Conservation (phyloP, 2,329 filamentous ascomycete genomes). For the Phialophora macrospora region DNA sequence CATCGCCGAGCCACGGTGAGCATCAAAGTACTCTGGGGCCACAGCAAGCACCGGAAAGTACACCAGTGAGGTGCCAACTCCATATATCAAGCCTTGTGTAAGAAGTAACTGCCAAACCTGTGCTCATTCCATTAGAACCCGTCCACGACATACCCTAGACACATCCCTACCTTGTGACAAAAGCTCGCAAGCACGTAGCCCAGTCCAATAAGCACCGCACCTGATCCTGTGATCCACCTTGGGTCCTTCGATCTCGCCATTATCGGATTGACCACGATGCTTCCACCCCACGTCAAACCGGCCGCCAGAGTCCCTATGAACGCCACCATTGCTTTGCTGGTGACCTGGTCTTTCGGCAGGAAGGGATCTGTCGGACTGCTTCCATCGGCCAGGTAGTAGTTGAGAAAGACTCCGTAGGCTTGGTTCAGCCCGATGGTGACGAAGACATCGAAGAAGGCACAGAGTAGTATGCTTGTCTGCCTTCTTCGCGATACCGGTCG, state of each 20-base stretch:
- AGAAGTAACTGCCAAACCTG: conserved; percentile 66
- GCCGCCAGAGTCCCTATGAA: conserved; percentile 57
- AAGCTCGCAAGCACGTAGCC: conserved; percentile 53
- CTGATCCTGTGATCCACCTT: conserved; percentile 49
- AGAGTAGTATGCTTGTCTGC: conserved; percentile 52
- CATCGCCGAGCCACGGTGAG: conserved; percentile 62
- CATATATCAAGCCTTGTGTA: conserved; percentile 65
- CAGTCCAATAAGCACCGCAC: conserved; percentile 50
- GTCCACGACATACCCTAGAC: not conserved
- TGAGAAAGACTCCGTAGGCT: conserved; percentile 57
- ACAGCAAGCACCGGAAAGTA: conserved; percentile 63
- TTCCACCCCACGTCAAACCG: conserved; percentile 58
- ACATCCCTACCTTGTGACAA: conserved; percentile 37
- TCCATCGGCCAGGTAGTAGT: conserved; percentile 50
- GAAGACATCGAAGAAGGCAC: conserved; percentile 53
- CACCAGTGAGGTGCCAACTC: conserved; percentile 65
- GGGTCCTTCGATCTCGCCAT: conserved; percentile 51
- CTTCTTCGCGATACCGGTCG: conserved; percentile 49
- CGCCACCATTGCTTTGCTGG: conserved; percentile 52
- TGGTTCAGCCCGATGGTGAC: conserved; percentile 59
- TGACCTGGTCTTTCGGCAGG: conserved; percentile 44
- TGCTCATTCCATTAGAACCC: not conserved
- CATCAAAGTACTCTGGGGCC: conserved; percentile 66
- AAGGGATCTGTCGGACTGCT: conserved; percentile 48
- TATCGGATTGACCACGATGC: conserved; percentile 56